Evolutionary conservation across 129 eudicot species (phyloP).

Genomic region (Arctium lappa): DNA sequence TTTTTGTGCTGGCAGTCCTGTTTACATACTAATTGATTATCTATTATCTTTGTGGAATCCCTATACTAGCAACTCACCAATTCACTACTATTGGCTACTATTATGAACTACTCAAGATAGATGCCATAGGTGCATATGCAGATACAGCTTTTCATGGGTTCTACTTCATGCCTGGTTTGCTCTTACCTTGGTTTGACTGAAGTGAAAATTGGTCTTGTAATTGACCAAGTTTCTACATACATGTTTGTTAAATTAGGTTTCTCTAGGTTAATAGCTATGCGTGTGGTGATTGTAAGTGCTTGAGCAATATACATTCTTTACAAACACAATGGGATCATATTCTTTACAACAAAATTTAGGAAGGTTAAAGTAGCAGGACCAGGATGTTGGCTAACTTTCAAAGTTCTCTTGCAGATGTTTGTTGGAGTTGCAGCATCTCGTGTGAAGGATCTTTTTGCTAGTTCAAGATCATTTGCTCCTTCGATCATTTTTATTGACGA

Average conservation of each 20-base stretch:
- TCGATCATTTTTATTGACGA: constrained; percentile 94
- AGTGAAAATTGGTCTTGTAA: not conserved
- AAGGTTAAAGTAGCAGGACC: not conserved
- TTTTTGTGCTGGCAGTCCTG: not conserved
- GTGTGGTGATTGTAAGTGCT: not conserved
- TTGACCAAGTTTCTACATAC: not conserved
- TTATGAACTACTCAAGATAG: not conserved
- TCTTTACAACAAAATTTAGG: not conserved
- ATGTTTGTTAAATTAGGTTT: not conserved
- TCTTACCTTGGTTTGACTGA: not conserved
- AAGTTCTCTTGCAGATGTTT: constrained; percentile 68
- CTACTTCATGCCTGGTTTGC: not conserved
- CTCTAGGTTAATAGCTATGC: not conserved
- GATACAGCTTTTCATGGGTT: not conserved
- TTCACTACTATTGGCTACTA: not conserved
- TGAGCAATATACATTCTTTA: not conserved
- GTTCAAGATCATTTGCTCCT: constrained; percentile 87
- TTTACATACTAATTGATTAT: not conserved
- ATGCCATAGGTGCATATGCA: not conserved
- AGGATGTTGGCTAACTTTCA: constrained; percentile 19
- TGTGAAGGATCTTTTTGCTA: constrained; percentile 89
- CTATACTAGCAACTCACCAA: not conserved
- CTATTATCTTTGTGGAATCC: not conserved
- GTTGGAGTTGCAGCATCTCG: constrained; percentile 98
- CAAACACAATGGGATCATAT: not conserved